phyloP scores from a whole-genome alignment of 2,329 filamentous ascomycete species.

The Talaromyces sp. region DNA sequence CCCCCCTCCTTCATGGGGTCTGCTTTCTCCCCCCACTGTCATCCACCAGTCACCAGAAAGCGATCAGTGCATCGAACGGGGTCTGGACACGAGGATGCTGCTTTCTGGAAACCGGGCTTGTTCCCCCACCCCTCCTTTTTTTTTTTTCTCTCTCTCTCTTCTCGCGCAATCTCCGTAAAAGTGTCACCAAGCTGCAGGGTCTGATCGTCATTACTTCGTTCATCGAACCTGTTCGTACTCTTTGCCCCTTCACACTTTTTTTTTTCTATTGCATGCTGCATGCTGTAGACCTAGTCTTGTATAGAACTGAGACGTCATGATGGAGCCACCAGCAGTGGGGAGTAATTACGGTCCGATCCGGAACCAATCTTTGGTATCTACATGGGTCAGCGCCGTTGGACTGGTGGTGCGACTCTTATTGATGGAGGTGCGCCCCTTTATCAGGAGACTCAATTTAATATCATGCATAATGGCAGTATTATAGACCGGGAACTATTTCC shows the following conservation, averaged over 20 bases:
- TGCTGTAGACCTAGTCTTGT: neutral
- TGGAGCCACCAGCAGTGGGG: slow-evolving; percentile 4
- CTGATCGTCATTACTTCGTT: neutral
- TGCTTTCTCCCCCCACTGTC: neutral
- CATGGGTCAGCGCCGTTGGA: no score
- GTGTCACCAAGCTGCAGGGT: neutral
- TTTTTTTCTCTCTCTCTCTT: neutral
- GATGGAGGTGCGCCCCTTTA: neutral
- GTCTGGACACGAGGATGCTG: slow-evolving; percentile 20
- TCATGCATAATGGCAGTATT: neutral
- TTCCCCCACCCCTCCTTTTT: neutral
- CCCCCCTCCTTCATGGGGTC: slow-evolving; percentile 3
- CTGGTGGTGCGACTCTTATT: neutral
- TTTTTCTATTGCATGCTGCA: neutral
- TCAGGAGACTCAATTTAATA: neutral
- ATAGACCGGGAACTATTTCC: neutral
- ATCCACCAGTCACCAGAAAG: slow-evolving; percentile 14
- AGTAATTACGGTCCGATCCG: slow-evolving; percentile 18
- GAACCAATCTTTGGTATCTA: slow-evolving; percentile 9
- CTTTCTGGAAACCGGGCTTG: slow-evolving; percentile 5
- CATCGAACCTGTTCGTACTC: neutral
- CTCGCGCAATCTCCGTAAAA: no score
- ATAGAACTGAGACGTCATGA: slow-evolving; percentile 14
- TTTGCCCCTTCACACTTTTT: neutral
- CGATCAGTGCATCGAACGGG: slow-evolving; percentile 9